These are phyloP conservation scores for Talaromyces sp. DNA, from an alignment of 2,329 filamentous ascomycete genomes.

Conservation along the genomic window DNA sequence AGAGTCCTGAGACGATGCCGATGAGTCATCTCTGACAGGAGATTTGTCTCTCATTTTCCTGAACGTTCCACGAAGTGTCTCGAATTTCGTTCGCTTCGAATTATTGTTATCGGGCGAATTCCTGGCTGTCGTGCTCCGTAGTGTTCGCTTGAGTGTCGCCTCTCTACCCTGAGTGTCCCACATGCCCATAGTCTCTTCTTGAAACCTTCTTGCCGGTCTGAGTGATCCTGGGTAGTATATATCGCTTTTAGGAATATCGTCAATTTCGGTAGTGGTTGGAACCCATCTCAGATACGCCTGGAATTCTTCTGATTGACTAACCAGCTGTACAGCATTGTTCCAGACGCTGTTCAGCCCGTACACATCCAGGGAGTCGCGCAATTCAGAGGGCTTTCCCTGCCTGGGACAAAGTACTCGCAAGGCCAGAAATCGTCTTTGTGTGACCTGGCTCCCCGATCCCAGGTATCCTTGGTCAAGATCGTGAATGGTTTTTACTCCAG, in stretches of 20 bases:
- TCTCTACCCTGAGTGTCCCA: too few species aligned
- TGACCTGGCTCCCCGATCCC: not conserved
- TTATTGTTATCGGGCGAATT: too few species aligned
- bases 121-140: too few species aligned
- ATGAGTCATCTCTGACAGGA: too few species aligned
- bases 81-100: too few species aligned
- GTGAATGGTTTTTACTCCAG: not conserved
- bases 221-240: not conserved
- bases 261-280: not conserved
- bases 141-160: too few species aligned
- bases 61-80: too few species aligned
- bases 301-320: not conserved
- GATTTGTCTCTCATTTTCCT: too few species aligned
- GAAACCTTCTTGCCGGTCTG: too few species aligned
- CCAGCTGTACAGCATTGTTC: not conserved
- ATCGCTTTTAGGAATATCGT: too few species aligned
- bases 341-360: not conserved
- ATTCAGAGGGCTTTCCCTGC: not conserved
- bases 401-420: not conserved
- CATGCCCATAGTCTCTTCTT: too few species aligned
- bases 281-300: not conserved
- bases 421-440: not conserved
- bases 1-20: too few species aligned
- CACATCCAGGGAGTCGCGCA: not conserved
- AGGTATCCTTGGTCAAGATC: not conserved